Percentiles rank a stretch among this genome's conserved stretches.
phyloP scores from a whole-genome alignment of 768 basidiomycete species.

The Serendipita sp. region DNA sequence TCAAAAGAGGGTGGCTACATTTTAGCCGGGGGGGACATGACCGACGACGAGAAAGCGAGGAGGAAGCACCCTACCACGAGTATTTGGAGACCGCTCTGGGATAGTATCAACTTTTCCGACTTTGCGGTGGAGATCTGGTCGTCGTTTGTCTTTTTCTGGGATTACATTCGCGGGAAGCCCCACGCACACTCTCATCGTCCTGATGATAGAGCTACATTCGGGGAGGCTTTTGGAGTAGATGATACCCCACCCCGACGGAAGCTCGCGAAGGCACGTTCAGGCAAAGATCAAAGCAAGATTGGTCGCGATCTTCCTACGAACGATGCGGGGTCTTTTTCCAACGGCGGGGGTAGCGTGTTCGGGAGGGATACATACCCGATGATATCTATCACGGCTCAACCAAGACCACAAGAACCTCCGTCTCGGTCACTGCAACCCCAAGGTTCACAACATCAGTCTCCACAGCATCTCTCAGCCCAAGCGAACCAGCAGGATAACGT shows the following conservation, averaged over 20 bases:
- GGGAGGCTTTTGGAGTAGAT: conserved; percentile 25
- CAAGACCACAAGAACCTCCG: background rate
- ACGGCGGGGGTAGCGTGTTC: background rate
- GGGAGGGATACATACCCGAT: background rate
- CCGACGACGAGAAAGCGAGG: conserved; percentile 20
- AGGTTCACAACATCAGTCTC: no score
- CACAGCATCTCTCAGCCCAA: no score
- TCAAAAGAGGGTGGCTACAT: background rate
- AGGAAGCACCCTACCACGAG: conserved; percentile 24
- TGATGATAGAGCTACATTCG: conserved; percentile 16
- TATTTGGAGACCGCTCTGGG: conserved; percentile 56
- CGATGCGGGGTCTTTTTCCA: background rate
- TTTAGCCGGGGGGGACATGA: conserved; percentile 12
- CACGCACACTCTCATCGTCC: conserved; percentile 11
- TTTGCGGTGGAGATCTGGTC: conserved; percentile 46
- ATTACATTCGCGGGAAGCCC: conserved; percentile 23
- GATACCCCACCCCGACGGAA: conserved; percentile 10
- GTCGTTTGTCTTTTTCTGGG: conserved; percentile 47
- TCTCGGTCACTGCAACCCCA: no score
- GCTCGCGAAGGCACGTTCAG: background rate
- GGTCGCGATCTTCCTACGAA: background rate
- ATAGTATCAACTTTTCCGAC: conserved; percentile 32
- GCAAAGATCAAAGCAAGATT: background rate
- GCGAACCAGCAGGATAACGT: no score
- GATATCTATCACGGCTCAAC: background rate